These are phyloP conservation scores for Diaporthe sp. DNA, from an alignment of 2,329 filamentous ascomycete species.

Conservation along the genomic window DNA sequence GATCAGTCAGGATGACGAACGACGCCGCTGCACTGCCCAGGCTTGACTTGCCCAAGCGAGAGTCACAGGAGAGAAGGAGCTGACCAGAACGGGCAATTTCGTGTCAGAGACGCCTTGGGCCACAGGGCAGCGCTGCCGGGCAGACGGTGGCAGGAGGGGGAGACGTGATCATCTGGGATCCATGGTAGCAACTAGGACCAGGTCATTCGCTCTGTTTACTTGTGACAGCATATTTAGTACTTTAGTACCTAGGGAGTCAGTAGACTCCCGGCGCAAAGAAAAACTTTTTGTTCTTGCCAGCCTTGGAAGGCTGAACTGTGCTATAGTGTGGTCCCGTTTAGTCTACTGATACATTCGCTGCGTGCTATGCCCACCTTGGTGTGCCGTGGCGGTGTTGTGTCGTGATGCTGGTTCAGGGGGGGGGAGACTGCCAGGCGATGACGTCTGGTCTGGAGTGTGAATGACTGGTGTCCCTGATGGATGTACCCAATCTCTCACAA, in stretches of 20 bases:
- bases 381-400: conserved; percentile 1
- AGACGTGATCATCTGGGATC: conserved; percentile 12
- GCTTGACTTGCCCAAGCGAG: conserved; percentile 14
- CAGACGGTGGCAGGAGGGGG: not conserved
- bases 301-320: conserved; percentile 13
- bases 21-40: conserved; percentile 27
- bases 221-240: not conserved
- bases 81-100: conserved; percentile 16
- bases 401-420: not conserved
- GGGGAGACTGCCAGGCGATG: not conserved
- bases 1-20: conserved; percentile 30
- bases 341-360: not conserved
- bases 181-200: not conserved
- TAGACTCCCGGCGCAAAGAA: not conserved
- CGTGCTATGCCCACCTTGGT: not conserved
- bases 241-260: not conserved
- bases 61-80: conserved; percentile 24
- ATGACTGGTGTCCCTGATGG: conserved; percentile 21
- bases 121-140: not conserved
- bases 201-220: conserved; percentile 23
- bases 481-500: conserved; percentile 5
- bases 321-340: not conserved
- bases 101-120: not conserved
- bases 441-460: conserved; percentile 15
- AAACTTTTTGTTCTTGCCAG: not conserved